A percentile compares a stretch with the other conserved stretches of the same genome.
These are phyloP conservation scores for Phytopythium montanum DNA, from an alignment of 352 stramenopile species.

Conservation along the genomic window DNA sequence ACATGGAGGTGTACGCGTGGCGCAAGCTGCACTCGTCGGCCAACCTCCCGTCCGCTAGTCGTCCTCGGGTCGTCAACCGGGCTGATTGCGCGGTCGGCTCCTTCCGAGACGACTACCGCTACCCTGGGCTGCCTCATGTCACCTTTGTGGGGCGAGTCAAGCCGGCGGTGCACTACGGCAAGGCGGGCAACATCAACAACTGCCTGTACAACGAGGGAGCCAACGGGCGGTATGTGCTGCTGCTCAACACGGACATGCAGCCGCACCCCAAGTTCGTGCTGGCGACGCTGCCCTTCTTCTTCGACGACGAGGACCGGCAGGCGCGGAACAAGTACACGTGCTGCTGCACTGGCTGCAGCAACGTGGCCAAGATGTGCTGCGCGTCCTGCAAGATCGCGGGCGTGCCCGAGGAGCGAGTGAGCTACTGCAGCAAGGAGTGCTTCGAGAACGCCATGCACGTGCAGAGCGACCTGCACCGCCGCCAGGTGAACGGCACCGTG, in stretches of 20 bases:
- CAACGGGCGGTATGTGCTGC: conserved; percentile 71
- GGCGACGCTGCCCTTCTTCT: conserved; percentile 83
- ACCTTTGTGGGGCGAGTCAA: conserved; percentile 81
- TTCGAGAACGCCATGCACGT: conserved; percentile 85
- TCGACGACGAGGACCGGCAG: conserved; percentile 78
- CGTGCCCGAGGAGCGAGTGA: conserved; percentile 82
- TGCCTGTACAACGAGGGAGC: conserved; percentile 85
- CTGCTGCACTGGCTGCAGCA: conserved; percentile 68
- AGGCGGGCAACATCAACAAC: conserved; percentile 91
- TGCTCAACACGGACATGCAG: conserved; percentile 87
- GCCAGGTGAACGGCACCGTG: conserved; percentile 78
- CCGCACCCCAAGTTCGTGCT: conserved; percentile 82
- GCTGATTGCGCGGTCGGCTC: conserved; percentile 72
- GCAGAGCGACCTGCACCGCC: conserved; percentile 69
- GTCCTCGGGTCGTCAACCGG: conserved; percentile 70
- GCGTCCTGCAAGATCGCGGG: conserved; percentile 82
- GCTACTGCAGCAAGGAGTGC: conserved; percentile 85
- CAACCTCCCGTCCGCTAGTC: conserved; percentile 68
- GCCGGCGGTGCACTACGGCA: conserved; percentile 68
- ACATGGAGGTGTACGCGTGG: conserved; percentile 87
- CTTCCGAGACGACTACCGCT: conserved; percentile 85
- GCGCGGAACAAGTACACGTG: conserved; percentile 79
- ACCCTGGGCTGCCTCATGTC: conserved; percentile 75
- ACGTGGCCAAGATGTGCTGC: conserved; percentile 83
- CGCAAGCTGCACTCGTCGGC: conserved; percentile 82